Base-by-base conservation (phyloP, 148 eudicot genomes). In the Amaranthus cruentus region DNA sequence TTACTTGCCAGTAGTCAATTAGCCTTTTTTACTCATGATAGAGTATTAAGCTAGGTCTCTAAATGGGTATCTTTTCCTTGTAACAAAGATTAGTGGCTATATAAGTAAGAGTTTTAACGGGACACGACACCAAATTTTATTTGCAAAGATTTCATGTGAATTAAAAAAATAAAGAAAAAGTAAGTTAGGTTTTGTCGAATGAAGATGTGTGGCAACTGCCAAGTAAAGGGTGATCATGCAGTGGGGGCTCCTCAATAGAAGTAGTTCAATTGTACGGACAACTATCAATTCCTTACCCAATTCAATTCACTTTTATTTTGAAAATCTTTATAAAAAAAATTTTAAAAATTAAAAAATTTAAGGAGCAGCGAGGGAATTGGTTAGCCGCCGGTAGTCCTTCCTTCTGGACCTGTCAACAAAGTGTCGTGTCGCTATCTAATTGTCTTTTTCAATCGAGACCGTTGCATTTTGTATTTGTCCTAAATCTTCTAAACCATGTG, bases 321-420 rank as follows among this genome's bases (percentile, higher is more conserved):
- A 11, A 6, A 46, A 8, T 65, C 0, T 38, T 3, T 2, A 4
- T 47, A 48, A 4, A 28, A 28, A 28, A 0, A 0, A 28, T 3
- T 2, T 5, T 50, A 48, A 4, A 28, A 28, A 28, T 28, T 28
- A 28, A 28, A 28, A 28, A 28, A 28, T 18, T 18, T 28, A 28
- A 28, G 38, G 38, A 18, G 21, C 69, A 53, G 14, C 49, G 38
- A 56, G 47, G 66, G 56, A 68, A 67, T 56, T 4, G 44, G 56
- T 7, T 4, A 67, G 78, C 78, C 72, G 78, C 78, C 78, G 78
- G 73, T 75, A 43, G 68, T 61, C 72, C 61, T 18, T 60, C 47
- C 67, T 3, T 28, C 59, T 28, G 77, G 50, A 38, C 54, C 57
- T 13, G 62, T 38, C 48, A 59, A 60, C 56, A 43, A 68, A 13